Evolutionary conservation across 768 basidiomycete genomes (phyloP).

Genomic region (Daedalea quercina): DNA sequence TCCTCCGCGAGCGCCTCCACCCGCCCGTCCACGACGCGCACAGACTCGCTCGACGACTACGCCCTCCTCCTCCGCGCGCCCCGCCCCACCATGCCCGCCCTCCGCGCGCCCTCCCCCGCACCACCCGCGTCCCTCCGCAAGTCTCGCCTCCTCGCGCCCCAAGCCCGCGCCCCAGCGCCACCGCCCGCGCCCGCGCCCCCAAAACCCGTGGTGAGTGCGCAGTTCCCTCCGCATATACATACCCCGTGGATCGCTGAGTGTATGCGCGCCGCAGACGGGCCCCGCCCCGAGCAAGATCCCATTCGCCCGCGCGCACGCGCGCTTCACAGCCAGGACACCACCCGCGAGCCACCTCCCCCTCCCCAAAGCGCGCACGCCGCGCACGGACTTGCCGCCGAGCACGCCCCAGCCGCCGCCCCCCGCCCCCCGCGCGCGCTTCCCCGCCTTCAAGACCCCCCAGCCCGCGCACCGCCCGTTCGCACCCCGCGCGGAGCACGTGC

Average conservation of each 20-base stretch:
- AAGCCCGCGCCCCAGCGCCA: too few species aligned
- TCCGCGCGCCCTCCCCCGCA: too few species aligned
- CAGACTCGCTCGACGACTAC: not conserved
- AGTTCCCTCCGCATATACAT: too few species aligned
- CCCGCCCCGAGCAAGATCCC: too few species aligned
- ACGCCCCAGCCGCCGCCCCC: conserved; percentile 5
- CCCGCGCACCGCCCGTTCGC: not conserved
- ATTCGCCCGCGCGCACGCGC: too few species aligned
- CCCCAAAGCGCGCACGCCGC: not conserved
- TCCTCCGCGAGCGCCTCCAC: not conserved
- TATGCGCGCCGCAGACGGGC: too few species aligned
- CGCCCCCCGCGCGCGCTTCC: not conserved
- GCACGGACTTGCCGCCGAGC: conserved; percentile 7
- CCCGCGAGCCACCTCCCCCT: not conserved
- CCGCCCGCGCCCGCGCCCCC: too few species aligned
- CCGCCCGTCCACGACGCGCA: not conserved
- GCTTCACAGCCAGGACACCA: not conserved
- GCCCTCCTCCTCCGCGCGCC: not conserved
- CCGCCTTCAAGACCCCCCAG: conserved; percentile 7
- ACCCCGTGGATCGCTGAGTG: too few species aligned
- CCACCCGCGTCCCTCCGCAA: too few species aligned
- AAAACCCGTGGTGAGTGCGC: too few species aligned
- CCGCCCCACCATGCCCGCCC: too few species aligned
- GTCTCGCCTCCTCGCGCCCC: too few species aligned
- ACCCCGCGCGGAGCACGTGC: not conserved